Evolutionary conservation across 768 basidiomycete species (phyloP).

Genomic region (Calocybe gangraenosa): DNA sequence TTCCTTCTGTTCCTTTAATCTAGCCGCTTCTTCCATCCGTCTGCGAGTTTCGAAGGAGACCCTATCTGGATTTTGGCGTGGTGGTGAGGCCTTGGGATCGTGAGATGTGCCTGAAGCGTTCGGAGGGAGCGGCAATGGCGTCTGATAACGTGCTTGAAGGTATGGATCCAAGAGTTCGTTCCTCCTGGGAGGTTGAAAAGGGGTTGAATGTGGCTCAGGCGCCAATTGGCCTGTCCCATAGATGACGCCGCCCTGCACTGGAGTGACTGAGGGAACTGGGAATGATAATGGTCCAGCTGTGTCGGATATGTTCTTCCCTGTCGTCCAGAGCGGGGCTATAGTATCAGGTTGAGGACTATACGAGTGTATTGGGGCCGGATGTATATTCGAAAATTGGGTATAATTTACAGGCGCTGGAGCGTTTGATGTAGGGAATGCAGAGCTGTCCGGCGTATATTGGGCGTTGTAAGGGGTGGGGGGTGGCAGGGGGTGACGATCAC

Average conservation of each 20-base stretch:
- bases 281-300: conserved; percentile 20
- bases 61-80: conserved; percentile 28
- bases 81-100: conserved; percentile 20
- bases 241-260: conserved; percentile 5
- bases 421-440: neutral
- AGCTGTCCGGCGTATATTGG: neutral
- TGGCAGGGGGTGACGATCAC: neutral
- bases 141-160: conserved; percentile 43
- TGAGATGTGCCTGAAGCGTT: conserved; percentile 18
- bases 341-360: neutral
- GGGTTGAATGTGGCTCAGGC: neutral
- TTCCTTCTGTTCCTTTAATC: conserved; percentile 30
- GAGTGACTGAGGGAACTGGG: conserved; percentile 26
- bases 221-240: neutral
- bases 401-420: neutral
- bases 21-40: conserved; percentile 31
- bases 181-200: conserved; percentile 11
- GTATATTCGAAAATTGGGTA: neutral
- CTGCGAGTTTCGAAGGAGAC: conserved; percentile 27
- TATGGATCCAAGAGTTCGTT: conserved; percentile 37
- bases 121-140: conserved; percentile 53
- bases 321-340: neutral
- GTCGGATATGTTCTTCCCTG: neutral
- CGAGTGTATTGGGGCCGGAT: neutral
- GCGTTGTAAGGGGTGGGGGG: neutral